A percentile compares a stretch with the other conserved stretches of the same genome.
Evolutionary conservation across 1,284 basidiomycete genomes (phyloP).

Genomic region (Phlebopus sp.): DNA sequence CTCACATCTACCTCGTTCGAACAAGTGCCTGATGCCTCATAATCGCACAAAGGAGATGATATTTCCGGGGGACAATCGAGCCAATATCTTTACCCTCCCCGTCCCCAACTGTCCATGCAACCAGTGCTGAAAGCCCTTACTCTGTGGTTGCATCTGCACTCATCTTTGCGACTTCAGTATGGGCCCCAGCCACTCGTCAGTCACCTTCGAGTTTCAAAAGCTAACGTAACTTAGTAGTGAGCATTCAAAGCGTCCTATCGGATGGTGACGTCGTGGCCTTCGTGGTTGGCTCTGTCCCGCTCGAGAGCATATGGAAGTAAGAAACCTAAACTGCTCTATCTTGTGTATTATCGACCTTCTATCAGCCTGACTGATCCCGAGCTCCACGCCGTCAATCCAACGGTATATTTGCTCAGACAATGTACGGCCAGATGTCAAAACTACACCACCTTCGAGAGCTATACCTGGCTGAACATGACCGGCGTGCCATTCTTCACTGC

Average conservation of each 20-base stretch:
- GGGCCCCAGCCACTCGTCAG: slow-evolving; percentile 28
- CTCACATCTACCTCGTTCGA: no score
- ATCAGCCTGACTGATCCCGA: no score
- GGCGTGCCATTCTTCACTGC: slow-evolving; percentile 14
- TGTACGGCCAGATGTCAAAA: slow-evolving; percentile 19
- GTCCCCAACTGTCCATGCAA: no score
- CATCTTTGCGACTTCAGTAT: slow-evolving; percentile 14
- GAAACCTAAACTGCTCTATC: neutral
- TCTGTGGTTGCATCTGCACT: slow-evolving; percentile 17
- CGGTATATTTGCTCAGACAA: slow-evolving; percentile 20
- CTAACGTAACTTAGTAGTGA: slow-evolving; percentile 12
- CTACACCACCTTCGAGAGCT: neutral
- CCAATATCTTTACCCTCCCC: no score
- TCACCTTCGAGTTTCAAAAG: neutral
- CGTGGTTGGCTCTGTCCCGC: slow-evolving; percentile 17
- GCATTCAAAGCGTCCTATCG: slow-evolving; percentile 20
- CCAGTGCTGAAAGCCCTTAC: no score
- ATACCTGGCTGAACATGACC: slow-evolving; percentile 13
- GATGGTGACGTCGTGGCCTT: slow-evolving; percentile 25
- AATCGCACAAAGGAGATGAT: no score
- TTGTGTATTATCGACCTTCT: neutral
- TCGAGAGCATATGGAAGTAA: slow-evolving; percentile 26
- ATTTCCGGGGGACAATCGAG: no score
- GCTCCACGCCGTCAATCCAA: neutral
- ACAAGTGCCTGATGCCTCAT: no score